phyloP scores from a whole-genome alignment of 2,329 filamentous ascomycete species.

The Apiospora phragmitis region DNA sequence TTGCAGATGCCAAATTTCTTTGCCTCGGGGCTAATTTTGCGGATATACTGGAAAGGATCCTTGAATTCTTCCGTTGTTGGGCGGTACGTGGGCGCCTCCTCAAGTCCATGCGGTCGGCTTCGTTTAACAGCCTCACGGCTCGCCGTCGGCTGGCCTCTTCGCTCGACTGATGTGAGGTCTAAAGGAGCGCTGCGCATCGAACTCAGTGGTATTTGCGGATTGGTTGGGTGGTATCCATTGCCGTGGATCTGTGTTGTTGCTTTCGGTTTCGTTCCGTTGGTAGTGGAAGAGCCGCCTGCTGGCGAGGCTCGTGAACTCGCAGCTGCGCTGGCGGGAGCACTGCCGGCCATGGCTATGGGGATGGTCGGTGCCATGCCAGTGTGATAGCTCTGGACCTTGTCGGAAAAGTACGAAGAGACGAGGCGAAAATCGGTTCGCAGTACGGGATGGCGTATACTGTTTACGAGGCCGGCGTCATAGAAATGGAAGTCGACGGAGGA shows the following conservation, averaged over 20 bases:
- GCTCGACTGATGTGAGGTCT: constrained; percentile 87
- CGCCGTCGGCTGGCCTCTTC: constrained; percentile 78
- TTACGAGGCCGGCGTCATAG: not conserved
- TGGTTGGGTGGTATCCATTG: constrained; percentile 54
- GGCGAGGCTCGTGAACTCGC: constrained; percentile 7
- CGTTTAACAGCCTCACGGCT: constrained; percentile 76
- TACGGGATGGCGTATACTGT: not conserved
- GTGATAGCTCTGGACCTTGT: not conserved
- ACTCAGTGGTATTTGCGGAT: constrained; percentile 53
- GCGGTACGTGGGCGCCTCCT: constrained; percentile 86
- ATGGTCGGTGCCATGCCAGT: constrained; percentile 9
- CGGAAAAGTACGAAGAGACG: not conserved
- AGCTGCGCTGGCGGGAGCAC: constrained; percentile 5
- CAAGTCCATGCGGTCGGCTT: constrained; percentile 78
- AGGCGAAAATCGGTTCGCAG: not conserved
- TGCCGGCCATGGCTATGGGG: constrained; percentile 3
- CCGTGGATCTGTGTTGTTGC: constrained; percentile 47
- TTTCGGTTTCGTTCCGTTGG: not conserved
- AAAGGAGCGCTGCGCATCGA: constrained; percentile 63
- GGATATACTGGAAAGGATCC: constrained; percentile 91
- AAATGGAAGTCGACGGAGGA: not conserved
- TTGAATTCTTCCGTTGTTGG: constrained; percentile 94
- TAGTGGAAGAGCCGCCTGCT: not conserved
- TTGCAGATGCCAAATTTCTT: constrained; percentile 90
- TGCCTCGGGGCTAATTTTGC: constrained; percentile 85